Evolutionary conservation across 2,329 filamentous ascomycete species (phyloP).

Genomic region (Alternaria sp.): DNA sequence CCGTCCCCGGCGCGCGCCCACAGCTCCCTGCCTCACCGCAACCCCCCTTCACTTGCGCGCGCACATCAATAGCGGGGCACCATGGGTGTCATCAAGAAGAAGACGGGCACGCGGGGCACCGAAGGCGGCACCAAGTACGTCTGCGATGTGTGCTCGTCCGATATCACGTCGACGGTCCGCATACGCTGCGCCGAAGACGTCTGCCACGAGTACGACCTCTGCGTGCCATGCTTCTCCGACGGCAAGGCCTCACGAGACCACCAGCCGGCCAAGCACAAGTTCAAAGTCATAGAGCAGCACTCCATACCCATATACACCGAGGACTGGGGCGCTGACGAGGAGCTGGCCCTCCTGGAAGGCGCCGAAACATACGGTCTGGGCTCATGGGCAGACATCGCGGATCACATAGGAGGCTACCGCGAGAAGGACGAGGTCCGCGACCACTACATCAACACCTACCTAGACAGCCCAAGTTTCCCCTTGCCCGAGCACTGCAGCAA

Average conservation of each 20-base stretch:
- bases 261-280: slow-evolving; percentile 85
- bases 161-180: slow-evolving; percentile 96
- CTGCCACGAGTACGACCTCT: slow-evolving; percentile 96
- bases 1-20: slow-evolving; percentile 27
- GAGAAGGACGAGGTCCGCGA: slow-evolving; percentile 95
- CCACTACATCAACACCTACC: slow-evolving; percentile 88
- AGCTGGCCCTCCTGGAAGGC: slow-evolving; percentile 90
- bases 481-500: slow-evolving; percentile 87
- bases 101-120: slow-evolving; percentile 82
- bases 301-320: slow-evolving; percentile 95
- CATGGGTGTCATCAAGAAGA: slow-evolving; percentile 97
- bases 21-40: slow-evolving; percentile 22
- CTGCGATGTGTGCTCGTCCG: slow-evolving; percentile 94
- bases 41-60: slow-evolving; percentile 12
- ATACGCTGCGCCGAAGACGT: slow-evolving; percentile 81
- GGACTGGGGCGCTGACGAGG: slow-evolving; percentile 97
- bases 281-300: slow-evolving; percentile 95
- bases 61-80: slow-evolving; percentile 30
- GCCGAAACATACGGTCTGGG: slow-evolving; percentile 95
- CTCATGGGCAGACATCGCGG: slow-evolving; percentile 97
- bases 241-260: slow-evolving; percentile 84
- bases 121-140: slow-evolving; percentile 86
- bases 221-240: slow-evolving; percentile 90
- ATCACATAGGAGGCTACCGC: slow-evolving; percentile 95
- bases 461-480: slow-evolving; percentile 84